Conservation (phyloP, 192 early-diverging fungal genomes). For the Linnemannia exigua region DNA sequence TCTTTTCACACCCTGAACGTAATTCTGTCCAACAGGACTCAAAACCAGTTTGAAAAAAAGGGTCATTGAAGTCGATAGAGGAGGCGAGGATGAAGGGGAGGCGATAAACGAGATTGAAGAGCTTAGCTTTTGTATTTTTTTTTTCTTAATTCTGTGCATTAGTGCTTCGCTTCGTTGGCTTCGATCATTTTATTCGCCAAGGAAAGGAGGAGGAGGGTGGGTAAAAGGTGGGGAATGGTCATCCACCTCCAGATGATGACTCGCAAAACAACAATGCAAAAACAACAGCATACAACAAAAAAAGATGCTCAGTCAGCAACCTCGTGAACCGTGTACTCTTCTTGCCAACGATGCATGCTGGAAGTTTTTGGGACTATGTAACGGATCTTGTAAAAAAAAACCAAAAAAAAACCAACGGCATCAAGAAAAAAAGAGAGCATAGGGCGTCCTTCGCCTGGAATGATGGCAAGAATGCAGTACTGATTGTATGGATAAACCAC, state of each 20-base stretch:
- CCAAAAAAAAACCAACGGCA: neutral
- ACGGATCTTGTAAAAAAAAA: neutral
- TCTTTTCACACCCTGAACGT: neutral
- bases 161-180: neutral
- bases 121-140: too few relatives aligned
- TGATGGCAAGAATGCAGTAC: too few relatives aligned
- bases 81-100: too few relatives aligned
- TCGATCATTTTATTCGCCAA: slow-evolving; percentile 1
- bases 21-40: neutral
- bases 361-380: neutral
- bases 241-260: neutral
- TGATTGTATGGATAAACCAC: neutral
- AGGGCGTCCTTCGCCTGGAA: too few relatives aligned
- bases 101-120: too few relatives aligned
- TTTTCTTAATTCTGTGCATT: neutral
- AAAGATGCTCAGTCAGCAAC: neutral
- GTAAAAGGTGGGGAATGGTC: neutral
- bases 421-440: too few relatives aligned
- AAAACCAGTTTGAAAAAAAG: too few relatives aligned
- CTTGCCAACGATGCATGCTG: too few relatives aligned
- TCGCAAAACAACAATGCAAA: neutral
- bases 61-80: too few relatives aligned
- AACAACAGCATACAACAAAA: neutral
- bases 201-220: too few relatives aligned
- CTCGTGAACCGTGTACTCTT: neutral